Evolutionary conservation across 192 early-diverging fungal genomes (phyloP), one percentile per base, ranked within the genome.

Genomic region (Geranomyces michiganensis): DNA sequence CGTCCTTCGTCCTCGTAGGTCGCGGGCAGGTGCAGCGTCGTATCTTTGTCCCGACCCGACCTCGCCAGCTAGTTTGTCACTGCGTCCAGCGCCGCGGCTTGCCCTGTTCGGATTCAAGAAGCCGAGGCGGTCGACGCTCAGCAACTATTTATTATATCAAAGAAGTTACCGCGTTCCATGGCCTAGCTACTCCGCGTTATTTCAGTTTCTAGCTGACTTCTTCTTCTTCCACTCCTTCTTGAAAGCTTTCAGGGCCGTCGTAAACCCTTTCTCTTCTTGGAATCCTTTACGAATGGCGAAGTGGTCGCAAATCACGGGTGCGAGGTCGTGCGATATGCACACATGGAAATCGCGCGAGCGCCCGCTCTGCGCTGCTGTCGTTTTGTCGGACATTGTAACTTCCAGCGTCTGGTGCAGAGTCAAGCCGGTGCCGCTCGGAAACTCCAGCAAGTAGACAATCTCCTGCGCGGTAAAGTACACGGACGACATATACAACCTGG

Each of bases 281-380:
- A 70, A 60, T 41, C 68, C 68, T 55, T 70, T 70, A 31, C 44
- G 47, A 59, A 70, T 60, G 15, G 32, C 44, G 31, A 60, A 60
- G 17, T 60, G 30, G 13, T 41, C n/a, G 24, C 31, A 17, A 19
- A 70, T 41, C 14, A 58, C 19, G 0, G 68, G 68, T 33, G 68
- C 68, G 6, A 70, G 56, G 43, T 70, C 68, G 51, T 70, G 68
- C 31, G 68, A 70, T 21, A 56, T 70, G 33, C 68, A 70, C 19
- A 70, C 48, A 29, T 59, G 27, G 44, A 44, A 70, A 46, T 70
- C 68, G 24, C 33, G 26, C 56, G 68, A 70, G 10, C 9, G 47
- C 26, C 68, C 68, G 1, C 21, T 26, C 4, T 41, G 15, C 19
- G 30, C 26, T 45, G 47, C 48, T 15, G 27, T 33, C 31, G 43